Evolutionary conservation across 139 green algal genomes (phyloP), one percentile per base, ranked within the genome.

Genomic region (Coelastrella sp.): DNA sequence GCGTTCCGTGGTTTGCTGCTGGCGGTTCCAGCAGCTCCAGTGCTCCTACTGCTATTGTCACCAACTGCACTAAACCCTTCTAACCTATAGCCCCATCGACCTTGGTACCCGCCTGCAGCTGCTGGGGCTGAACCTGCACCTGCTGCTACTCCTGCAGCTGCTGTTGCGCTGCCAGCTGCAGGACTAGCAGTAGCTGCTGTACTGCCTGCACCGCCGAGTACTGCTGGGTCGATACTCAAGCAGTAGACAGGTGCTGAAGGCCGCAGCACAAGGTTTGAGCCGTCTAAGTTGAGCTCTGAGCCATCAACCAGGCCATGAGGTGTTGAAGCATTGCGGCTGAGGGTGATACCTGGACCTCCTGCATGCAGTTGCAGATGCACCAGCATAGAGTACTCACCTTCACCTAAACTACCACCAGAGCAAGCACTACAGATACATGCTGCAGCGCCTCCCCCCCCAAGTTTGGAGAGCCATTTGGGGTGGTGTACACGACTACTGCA

Each of bases 221-320:
- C 85, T 59, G 80, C 92, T 75, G 83, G 83, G 61, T 92, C 90
- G 11, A 92, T 13, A 17, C 91, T 85, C 8, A 89, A 71, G 58
- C 54, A 66, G 71, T 92, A 91, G 6, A 92, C 78, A 19, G 90
- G 90, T 13, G 90, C 90, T 32, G 88, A 66, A 7, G 85, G 90
- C 6, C 73, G 80, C 80, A 91, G 80, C 86, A 94, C 60, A 71
- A 92, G 58, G 22, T 90, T 75, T 20, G 83, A 80, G 19, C 76
- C 89, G 5, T 89, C 81, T 5, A 86, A 54, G 68, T 80, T 88
- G 10, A 88, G 56, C 23, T 87, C 8, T 4, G 56, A 7, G 10
- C 19, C 54, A 23, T 87, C 60, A 5, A 56, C 60, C 5, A 65
- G 59, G 59, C 80, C 74, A 22, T 57, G n/a, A 3, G 58, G 80